Conservation (phyloP, 83 land plant genomes). For the Thuja plicata region DNA sequence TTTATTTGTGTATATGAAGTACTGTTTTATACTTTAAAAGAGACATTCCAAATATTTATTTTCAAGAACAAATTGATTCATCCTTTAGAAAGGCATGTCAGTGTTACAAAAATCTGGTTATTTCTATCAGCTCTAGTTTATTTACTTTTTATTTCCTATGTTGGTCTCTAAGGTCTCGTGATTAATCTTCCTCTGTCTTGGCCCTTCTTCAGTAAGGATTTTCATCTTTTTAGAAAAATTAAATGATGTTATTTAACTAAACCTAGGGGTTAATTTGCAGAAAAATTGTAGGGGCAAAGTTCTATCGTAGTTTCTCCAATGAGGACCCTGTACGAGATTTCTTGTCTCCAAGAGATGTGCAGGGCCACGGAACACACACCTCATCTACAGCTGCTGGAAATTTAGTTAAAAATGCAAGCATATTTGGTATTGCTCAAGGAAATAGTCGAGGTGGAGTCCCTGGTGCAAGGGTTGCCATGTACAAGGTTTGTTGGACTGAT, state of each 20-base stretch:
- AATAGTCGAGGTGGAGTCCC: background rate
- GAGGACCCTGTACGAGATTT: background rate
- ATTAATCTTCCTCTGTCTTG: too few relatives aligned
- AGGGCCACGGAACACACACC: conserved; percentile 2
- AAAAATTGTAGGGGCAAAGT: background rate
- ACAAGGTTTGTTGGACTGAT: conserved; percentile 15
- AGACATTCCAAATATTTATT: background rate
- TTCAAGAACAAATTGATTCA: background rate
- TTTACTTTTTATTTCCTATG: too few relatives aligned
- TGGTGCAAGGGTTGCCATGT: conserved; percentile 16
- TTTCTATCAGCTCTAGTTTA: too few relatives aligned
- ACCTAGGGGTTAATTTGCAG: background rate
- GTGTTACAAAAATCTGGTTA: too few relatives aligned
- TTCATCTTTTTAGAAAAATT: too few relatives aligned
- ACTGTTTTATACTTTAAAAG: background rate
- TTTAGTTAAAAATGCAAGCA: background rate
- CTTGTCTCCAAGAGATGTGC: background rate
- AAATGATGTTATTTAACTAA: background rate
- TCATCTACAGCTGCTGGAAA: background rate
- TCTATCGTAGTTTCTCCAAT: background rate
- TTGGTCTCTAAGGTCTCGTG: too few relatives aligned
- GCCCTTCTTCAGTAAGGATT: too few relatives aligned
- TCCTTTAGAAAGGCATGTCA: too few relatives aligned
- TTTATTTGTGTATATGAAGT: too few relatives aligned
- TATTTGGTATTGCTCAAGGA: background rate